Percentiles rank a stretch among this genome's conserved stretches.
Conservation (phyloP, 2,329 filamentous ascomycete species). For the Pseudocercospora macadamiae region DNA sequence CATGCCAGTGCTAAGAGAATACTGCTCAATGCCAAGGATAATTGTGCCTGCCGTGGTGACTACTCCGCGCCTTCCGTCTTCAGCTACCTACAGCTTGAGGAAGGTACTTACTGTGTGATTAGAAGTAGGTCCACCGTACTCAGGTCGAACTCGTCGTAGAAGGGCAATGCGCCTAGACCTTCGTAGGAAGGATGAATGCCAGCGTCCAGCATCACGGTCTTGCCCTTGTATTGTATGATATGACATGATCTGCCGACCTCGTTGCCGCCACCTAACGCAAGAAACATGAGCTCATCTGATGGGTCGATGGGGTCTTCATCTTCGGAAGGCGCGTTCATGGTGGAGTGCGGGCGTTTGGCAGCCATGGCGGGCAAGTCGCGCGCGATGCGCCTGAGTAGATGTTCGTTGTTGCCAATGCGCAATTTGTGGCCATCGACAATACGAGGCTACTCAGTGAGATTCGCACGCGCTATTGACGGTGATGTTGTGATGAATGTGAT, state of each 20-base stretch:
- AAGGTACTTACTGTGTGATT: constrained; percentile 90
- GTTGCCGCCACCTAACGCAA: constrained; percentile 91
- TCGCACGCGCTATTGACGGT: neutral
- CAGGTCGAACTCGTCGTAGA: constrained; percentile 97
- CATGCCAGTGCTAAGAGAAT: constrained; percentile 5
- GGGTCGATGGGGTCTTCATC: constrained; percentile 89
- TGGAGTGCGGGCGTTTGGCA: constrained; percentile 71
- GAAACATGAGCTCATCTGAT: constrained; percentile 89
- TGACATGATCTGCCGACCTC: constrained; percentile 97
- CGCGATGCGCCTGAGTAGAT: constrained; percentile 9
- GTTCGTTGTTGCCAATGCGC: constrained; percentile 3
- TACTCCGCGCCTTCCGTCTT: constrained; percentile 5
- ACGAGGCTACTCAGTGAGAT: neutral
- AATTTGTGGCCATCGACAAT: no score
- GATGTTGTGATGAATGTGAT: neutral
- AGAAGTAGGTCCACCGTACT: constrained; percentile 96
- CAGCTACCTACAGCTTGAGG: neutral
- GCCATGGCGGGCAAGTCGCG: constrained; percentile 64
- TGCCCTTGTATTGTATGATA: constrained; percentile 98
- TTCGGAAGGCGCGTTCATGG: constrained; percentile 67
- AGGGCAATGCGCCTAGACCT: constrained; percentile 87
- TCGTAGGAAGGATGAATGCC: constrained; percentile 97
- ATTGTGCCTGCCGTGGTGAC: constrained; percentile 24
- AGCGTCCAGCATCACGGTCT: constrained; percentile 98
- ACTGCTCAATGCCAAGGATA: constrained; percentile 2